Evolutionary conservation across 805 yeast genomes (phyloP).

Genomic region (Spathaspora girioi): DNA sequence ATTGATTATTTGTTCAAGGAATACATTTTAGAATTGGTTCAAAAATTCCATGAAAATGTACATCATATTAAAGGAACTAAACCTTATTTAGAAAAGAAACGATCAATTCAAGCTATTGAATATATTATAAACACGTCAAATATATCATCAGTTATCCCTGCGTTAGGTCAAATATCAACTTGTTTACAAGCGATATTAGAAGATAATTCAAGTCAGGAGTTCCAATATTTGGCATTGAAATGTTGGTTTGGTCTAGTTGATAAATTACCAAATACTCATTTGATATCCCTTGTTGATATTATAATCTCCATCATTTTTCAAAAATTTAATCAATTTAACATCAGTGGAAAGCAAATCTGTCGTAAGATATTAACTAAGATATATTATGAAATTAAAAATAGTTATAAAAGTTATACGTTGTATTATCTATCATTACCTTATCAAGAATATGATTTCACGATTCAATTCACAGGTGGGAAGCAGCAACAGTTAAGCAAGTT

Average conservation of each 20-base stretch:
- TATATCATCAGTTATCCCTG: constrained; percentile 50
- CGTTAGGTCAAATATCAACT: constrained; percentile 81
- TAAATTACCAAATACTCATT: constrained; percentile 51
- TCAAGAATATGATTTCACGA: constrained; percentile 25
- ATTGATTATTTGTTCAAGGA: constrained; percentile 41
- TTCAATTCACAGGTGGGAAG: constrained; percentile 14
- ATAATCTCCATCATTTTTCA: constrained; percentile 72
- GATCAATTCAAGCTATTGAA: constrained; percentile 70
- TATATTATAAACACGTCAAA: constrained; percentile 52
- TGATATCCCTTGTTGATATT: constrained; percentile 68
- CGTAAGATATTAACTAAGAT: constrained; percentile 44
- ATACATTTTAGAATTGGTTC: constrained; percentile 71
- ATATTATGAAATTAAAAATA: constrained; percentile 27
- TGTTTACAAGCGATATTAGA: constrained; percentile 80
- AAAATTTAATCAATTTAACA: constrained; percentile 53
- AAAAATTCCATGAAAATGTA: constrained; percentile 73
- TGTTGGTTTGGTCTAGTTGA: constrained; percentile 67
- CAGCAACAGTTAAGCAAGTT: constrained; percentile 28
- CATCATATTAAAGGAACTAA: constrained; percentile 69
- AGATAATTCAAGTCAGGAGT: constrained; percentile 34
- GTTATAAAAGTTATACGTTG: constrained; percentile 42
- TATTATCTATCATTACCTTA: constrained; percentile 54
- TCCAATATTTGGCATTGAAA: constrained; percentile 58
- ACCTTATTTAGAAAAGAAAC: constrained; percentile 67
- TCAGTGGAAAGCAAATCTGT: constrained; percentile 48